phyloP scores from a whole-genome alignment of 768 basidiomycete species.

The Leccinum sublutescens region DNA sequence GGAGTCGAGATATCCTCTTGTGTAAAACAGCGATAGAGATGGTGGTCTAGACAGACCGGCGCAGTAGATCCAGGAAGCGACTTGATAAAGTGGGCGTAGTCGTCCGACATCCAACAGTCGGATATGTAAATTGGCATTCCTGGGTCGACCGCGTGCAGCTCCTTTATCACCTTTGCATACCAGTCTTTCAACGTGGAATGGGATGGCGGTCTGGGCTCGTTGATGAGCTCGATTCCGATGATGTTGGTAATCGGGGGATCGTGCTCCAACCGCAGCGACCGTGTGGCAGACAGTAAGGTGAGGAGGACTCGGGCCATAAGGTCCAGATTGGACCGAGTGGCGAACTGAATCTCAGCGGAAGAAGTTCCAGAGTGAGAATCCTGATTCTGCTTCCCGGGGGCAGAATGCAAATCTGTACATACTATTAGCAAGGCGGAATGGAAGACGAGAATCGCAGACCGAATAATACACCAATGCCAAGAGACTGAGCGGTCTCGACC shows the following conservation, averaged over 20 bases:
- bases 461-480: conserved; percentile 72
- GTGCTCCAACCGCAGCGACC: conserved; percentile 50
- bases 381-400: conserved; percentile 71
- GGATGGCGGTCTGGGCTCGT: conserved; percentile 54
- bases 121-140: conserved; percentile 68
- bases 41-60: conserved; percentile 72
- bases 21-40: conserved; percentile 82
- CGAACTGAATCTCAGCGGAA: conserved; percentile 45
- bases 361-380: conserved; percentile 68
- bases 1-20: conserved; percentile 50
- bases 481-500: conserved; percentile 52
- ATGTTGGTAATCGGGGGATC: conserved; percentile 43
- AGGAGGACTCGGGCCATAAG: conserved; percentile 50
- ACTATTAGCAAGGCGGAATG: conserved; percentile 16
- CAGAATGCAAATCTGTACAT: conserved; percentile 65
- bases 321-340: conserved; percentile 42
- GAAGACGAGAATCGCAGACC: conserved; percentile 39
- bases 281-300: conserved; percentile 35
- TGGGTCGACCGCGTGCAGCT: conserved; percentile 49
- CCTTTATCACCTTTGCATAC: conserved; percentile 58
- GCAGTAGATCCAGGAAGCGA: conserved; percentile 30
- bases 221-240: conserved; percentile 57
- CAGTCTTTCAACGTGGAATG: conserved; percentile 55
- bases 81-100: conserved; percentile 57
- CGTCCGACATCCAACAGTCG: conserved; percentile 72